Base-by-base conservation (phyloP, 768 basidiomycete species). In the Ramaria rubella region DNA sequence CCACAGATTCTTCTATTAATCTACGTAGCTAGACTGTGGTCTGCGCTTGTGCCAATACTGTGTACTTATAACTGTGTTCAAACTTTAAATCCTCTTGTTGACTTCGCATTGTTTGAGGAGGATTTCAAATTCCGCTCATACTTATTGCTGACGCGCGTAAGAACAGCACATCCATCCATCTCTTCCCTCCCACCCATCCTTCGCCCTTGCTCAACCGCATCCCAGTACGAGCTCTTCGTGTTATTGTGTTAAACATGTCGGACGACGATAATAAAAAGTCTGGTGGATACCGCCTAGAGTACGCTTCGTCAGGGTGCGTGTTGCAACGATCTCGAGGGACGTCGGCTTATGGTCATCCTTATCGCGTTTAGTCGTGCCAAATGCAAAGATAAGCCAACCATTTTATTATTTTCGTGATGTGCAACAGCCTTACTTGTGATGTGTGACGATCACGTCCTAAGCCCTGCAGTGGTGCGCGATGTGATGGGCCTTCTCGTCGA, bases 271-370 rank as follows among this genome's bases (percentile, higher is more conserved):
- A 52, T 54, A 83, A 77, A 70, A 77, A 79, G 55, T 70, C 75
- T 44, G 85, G 85, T 59, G 48, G 27, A 19, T 91, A 91, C 73
- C 82, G 89, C 62, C 73, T 91, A 40, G 89, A 91, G 70, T 90
- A 90, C 70, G 82, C 89, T 51, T 58, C 71, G 44, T 83, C 81
- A 56, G 76, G 52, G 36, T 56, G 31, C 43, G 55, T 54, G 24
- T n/a, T 12, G 29, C 31, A 5, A 30, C 24, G 12, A 51, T 2
- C n/a, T 14, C 44, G 31, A 6, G 15, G 31, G 12, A 19, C 34
- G 15, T n/a, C 15, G 24, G 14, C 29, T 48, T 9, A 27, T 26
- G 17, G 17, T 26, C 27, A 8, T 48, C 2, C 21, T 24, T 43
- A 30, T 30, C 4, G 14, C 4, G 11, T 48, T 57, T 36, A 55